phyloP scores from a whole-genome alignment of 192 early-diverging fungal genomes.

The Piromyces sp. region DNA sequence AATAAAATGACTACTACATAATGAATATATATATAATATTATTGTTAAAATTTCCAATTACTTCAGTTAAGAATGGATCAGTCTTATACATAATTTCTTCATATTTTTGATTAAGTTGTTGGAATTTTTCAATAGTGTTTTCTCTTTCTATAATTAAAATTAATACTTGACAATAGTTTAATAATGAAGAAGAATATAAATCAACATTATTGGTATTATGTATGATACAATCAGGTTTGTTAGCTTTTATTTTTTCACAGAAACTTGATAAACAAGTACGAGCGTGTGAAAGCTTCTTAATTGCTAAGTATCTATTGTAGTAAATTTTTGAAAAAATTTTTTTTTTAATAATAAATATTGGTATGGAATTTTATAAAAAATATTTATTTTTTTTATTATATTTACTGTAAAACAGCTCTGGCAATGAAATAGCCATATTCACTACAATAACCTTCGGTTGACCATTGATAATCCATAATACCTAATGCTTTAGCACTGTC shows the following conservation, averaged over 20 bases:
- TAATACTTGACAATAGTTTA: neutral
- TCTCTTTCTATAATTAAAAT: neutral
- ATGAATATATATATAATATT: too few species aligned
- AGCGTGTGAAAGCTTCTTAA: neutral
- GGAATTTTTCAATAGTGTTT: neutral
- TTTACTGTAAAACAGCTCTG: slow-evolving; percentile 62
- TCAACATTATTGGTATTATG: neutral
- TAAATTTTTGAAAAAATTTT: too few species aligned
- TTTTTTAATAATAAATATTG: neutral
- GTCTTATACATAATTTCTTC: neutral
- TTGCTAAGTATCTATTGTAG: neutral
- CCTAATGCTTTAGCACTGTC: slow-evolving; percentile 61
- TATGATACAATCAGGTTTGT: neutral
- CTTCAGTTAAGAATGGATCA: neutral
- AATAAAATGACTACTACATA: too few species aligned
- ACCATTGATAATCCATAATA: slow-evolving; percentile 63
- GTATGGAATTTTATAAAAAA: neutral
- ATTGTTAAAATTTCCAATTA: neutral
- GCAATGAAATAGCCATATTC: slow-evolving; percentile 63
- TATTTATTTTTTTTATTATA: too few species aligned
- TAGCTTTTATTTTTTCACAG: neutral
- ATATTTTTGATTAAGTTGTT: neutral
- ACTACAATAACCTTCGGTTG: slow-evolving; percentile 24
- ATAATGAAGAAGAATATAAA: neutral
- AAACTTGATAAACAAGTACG: neutral